Conservation (phyloP, 495 filamentous ascomycete species). For the Thermochaetoides thermophila region DNA sequence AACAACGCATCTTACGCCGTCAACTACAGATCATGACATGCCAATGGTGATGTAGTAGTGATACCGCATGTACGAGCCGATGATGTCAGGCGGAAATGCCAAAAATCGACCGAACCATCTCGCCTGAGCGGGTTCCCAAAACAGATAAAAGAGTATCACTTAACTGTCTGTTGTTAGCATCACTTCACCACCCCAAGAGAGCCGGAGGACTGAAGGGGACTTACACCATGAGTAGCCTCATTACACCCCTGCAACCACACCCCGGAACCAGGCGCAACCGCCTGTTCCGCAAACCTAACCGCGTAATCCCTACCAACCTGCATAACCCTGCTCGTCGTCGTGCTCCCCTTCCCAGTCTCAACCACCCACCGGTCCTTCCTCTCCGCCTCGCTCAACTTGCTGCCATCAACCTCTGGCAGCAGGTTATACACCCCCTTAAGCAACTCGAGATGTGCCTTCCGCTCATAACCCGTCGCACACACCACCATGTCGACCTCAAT, state of each 20-base stretch:
- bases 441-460: conserved; percentile 67
- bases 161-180: conserved; percentile 26
- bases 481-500: conserved; percentile 70
- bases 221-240: conserved; percentile 79
- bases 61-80: no score
- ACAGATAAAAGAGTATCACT: conserved; percentile 69
- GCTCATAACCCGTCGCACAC: conserved; percentile 73
- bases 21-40: background rate
- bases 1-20: no score
- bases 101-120: conserved; percentile 63
- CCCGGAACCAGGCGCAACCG: conserved; percentile 52
- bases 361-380: conserved; percentile 18
- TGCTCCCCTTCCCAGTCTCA: conserved; percentile 11
- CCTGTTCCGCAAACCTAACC: conserved; percentile 48
- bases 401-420: conserved; percentile 32
- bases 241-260: conserved; percentile 94
- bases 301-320: conserved; percentile 51
- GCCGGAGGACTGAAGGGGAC: conserved; percentile 15
- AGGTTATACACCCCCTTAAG: conserved; percentile 48
- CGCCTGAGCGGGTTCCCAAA: conserved; percentile 53
- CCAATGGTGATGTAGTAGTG: no score
- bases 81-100: conserved; percentile 21
- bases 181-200: background rate
- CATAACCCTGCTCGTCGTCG: conserved; percentile 12
- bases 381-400: background rate